Evolutionary conservation across 73 alveolate species (phyloP).

Genomic region (Tetrahymena thermophila): DNA sequence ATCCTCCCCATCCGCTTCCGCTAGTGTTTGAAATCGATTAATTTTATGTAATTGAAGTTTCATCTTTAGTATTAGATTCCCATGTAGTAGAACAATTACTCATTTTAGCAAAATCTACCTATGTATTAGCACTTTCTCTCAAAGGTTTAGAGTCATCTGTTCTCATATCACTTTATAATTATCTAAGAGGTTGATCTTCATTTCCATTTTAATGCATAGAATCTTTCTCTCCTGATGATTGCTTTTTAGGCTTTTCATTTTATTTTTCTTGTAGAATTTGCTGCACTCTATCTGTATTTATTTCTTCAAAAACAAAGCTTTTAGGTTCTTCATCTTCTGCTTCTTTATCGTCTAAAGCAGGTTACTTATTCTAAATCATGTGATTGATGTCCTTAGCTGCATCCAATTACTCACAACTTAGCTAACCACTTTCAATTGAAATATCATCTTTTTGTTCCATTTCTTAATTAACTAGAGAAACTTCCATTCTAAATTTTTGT

Average conservation of each 20-base stretch:
- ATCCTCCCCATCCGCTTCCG: neutral
- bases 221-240: neutral
- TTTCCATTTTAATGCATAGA: neutral
- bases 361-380: neutral
- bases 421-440: neutral
- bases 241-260: neutral
- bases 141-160: neutral
- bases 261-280: neutral
- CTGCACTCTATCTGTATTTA: neutral
- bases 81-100: neutral
- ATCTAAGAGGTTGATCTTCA: neutral
- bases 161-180: neutral
- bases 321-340: neutral
- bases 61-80: neutral
- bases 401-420: neutral
- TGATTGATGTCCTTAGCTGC: neutral
- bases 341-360: neutral
- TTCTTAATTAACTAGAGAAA: neutral
- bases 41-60: neutral
- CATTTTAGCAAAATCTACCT: neutral
- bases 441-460: neutral
- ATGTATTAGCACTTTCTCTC: neutral
- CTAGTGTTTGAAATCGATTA: neutral
- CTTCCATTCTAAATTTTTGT: neutral
- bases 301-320: neutral